A percentile compares a stretch with the other conserved stretches of the same genome.
These are phyloP conservation scores for Domatiomyces globalis DNA, from an alignment of 2,329 filamentous ascomycete species.

Conservation along the genomic window DNA sequence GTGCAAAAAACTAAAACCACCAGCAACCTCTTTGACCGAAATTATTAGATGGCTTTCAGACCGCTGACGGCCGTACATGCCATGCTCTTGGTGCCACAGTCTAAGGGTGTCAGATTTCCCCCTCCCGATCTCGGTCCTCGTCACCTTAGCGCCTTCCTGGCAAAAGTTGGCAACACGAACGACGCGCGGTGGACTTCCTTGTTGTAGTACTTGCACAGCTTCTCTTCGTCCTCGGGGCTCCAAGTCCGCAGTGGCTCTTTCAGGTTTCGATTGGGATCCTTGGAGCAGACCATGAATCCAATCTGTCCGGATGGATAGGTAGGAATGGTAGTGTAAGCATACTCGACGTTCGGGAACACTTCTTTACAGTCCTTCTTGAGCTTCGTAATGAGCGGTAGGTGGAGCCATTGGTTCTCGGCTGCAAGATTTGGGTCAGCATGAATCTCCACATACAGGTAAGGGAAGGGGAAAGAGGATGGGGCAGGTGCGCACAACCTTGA, in stretches of 20 bases:
- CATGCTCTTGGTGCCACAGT: not conserved
- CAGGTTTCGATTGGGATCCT: conserved; percentile 73
- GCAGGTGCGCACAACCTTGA: conserved; percentile 98
- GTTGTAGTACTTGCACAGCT: conserved; percentile 94
- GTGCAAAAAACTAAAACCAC: not conserved
- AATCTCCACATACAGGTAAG: conserved; percentile 5
- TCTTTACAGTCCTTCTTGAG: conserved; percentile 94
- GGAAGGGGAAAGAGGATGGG: conserved; percentile 26
- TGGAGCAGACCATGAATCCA: conserved; percentile 99
- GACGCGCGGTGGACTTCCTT: conserved; percentile 87
- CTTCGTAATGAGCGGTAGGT: conserved; percentile 81
- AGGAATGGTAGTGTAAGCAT: conserved; percentile 95
- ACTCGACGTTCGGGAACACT: conserved; percentile 95
- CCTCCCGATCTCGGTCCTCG: not conserved
- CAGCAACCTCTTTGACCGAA: not conserved
- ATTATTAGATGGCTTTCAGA: not conserved
- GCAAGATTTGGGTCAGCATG: conserved; percentile 11
- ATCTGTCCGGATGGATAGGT: conserved; percentile 99
- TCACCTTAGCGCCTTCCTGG: conserved; percentile 52
- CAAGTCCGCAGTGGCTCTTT: conserved; percentile 71
- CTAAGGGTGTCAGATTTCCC: not conserved
- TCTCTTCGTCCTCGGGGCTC: conserved; percentile 76
- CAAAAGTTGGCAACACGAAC: conserved; percentile 89
- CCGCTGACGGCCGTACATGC: not conserved
- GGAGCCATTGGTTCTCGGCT: conserved; percentile 99